These are phyloP conservation scores for Vanrija sp. DNA, from an alignment of 1,284 basidiomycete genomes.

Conservation along the genomic window DNA sequence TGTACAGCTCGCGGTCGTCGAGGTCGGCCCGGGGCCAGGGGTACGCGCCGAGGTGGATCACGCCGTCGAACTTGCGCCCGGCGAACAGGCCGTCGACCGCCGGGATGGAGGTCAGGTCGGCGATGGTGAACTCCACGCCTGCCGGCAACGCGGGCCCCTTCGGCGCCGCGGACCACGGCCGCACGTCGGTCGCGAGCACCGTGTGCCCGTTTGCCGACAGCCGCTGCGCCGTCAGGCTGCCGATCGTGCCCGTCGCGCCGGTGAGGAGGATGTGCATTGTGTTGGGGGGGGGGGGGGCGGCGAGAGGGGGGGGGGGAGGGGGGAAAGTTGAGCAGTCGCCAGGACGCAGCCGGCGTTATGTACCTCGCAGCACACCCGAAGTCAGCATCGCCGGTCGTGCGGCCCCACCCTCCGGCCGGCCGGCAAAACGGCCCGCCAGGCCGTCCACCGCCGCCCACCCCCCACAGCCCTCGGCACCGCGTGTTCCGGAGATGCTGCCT, in stretches of 20 bases:
- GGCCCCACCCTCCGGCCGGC: no score
- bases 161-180: conserved; percentile 17
- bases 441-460: no score
- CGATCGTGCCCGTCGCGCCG: conserved; percentile 39
- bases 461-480: no score
- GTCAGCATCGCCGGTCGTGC: no score
- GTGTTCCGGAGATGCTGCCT: no score
- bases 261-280: conserved; percentile 45
- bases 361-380: no score
- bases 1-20: conserved; percentile 39
- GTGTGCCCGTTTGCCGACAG: conserved; percentile 32
- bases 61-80: conserved; percentile 27
- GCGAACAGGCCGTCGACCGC: conserved; percentile 28
- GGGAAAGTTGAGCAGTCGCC: no score
- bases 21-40: conserved; percentile 29
- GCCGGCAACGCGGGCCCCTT: neutral
- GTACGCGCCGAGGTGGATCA: conserved; percentile 47
- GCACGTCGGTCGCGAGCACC: conserved; percentile 36
- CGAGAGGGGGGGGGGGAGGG: no score
- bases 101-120: conserved; percentile 29
- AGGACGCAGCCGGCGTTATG: no score
- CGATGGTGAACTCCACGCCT: conserved; percentile 14
- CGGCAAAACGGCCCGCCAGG: no score
- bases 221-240: conserved; percentile 20
- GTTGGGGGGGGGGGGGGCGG: no score